Evolutionary conservation across 2,329 filamentous ascomycete species (phyloP), one percentile per base, ranked within the genome.

Genomic region (Graphiopsis chlorocephala): DNA sequence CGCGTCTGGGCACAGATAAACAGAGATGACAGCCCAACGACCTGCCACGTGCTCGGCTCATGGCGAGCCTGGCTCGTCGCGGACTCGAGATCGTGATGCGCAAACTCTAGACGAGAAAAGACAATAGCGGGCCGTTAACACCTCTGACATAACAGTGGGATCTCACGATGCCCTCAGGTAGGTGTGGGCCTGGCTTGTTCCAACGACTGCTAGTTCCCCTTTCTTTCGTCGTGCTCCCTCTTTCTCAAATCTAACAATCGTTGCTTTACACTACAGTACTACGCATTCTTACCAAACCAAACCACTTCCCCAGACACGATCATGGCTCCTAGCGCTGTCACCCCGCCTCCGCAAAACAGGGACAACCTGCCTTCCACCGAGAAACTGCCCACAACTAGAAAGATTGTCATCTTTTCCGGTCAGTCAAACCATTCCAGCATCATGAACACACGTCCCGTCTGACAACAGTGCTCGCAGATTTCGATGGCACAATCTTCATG

Each of bases 401-500:
- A 86, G 77, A 84, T 86, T 64, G 82, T 86, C 66, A 85, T 83
- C 73, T 86, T 86, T 71, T 86, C 84, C 70, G 83, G 83, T 85
- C 79, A 61, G 77, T 66, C 31, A 4, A 33, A 33, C 7, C n/a
- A 6, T 12, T n/a, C 4, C 15, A 28, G 3, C 26, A 11, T 7
- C 17, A 6, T 11, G 5, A 0, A 8, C 4, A 23, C 2, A 50
- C 10, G 1, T 2, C 17, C 17, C 56, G 42, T 62, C 64, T 66
- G 57, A 66, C 57, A 64, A 15, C 1, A 47, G 57, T 25, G 10
- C 57, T 31, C 65, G 2, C 26, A 88, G 87, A 90, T 75, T 90
- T 90, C 70, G 88, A 90, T 74, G 88, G 88, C 67, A 90, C 88
- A 4, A 90, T 90, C 68, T 89, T 89, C 80, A 88, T 72, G 71